A percentile compares a stretch with the other conserved stretches of the same genome.
Evolutionary conservation across 23 red algal genomes (phyloP).

Genomic region (Gracilaria domingensis): DNA sequence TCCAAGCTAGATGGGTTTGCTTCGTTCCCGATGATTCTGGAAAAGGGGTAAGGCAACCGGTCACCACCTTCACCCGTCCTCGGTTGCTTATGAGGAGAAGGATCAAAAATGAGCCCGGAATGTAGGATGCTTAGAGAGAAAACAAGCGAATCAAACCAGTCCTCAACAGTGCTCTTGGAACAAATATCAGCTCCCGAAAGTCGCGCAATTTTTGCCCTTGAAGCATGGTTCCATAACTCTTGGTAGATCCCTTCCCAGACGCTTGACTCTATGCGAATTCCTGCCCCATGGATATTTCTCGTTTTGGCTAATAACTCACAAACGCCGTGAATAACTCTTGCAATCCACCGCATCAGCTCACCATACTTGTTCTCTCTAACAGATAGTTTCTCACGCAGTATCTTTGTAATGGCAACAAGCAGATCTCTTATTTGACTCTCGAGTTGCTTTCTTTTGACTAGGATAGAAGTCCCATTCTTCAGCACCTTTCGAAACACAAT

Average conservation of each 20-base stretch:
- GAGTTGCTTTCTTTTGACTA: constrained; percentile 20
- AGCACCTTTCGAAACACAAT: constrained; percentile 43
- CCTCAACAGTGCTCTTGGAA: background rate
- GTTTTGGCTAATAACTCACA: background rate
- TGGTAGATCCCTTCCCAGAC: background rate
- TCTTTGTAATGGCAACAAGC: background rate
- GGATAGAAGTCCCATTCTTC: constrained; percentile 41
- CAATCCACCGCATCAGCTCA: constrained; percentile 46
- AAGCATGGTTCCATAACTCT: constrained; percentile 40
- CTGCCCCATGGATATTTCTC: background rate
- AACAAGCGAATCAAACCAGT: constrained; percentile 32
- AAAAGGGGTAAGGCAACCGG: constrained; percentile 40
- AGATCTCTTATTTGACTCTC: constrained; percentile 42
- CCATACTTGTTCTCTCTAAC: constrained; percentile 21
- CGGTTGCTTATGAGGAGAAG: background rate
- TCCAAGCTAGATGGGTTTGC: constrained; percentile 1
- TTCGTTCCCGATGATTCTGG: constrained; percentile 7
- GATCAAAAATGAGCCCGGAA: background rate
- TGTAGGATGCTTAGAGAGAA: background rate
- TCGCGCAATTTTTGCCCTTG: background rate
- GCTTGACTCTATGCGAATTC: background rate
- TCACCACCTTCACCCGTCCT: background rate
- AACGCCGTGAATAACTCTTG: background rate
- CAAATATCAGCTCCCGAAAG: background rate
- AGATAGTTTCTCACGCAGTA: background rate